These are phyloP conservation scores for Hydnum rufescens DNA, from an alignment of 768 basidiomycete species.

Conservation along the genomic window DNA sequence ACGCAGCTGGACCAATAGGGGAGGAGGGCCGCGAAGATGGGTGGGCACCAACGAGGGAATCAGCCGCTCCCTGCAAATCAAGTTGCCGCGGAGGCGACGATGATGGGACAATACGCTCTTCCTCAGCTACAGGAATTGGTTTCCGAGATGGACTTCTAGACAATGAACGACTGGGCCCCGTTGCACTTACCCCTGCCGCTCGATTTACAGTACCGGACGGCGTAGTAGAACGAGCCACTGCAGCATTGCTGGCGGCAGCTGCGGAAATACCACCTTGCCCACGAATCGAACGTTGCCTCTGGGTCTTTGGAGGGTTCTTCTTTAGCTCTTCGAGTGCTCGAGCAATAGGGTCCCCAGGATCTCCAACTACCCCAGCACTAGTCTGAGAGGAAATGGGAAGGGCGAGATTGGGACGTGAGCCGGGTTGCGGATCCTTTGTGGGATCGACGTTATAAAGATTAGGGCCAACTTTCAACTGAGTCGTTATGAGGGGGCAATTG, in stretches of 20 bases:
- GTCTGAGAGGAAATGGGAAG: no score
- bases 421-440: conserved; percentile 37
- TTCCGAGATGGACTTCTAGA: not conserved
- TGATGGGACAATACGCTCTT: not conserved
- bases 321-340: conserved; percentile 20
- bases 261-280: not conserved
- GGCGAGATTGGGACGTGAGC: no score
- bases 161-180: no score
- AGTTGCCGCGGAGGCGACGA: conserved; percentile 10
- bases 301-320: no score
- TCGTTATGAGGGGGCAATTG: no score
- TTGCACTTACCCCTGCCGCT: not conserved
- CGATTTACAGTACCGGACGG: not conserved
- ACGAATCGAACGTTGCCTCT: no score
- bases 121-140: not conserved
- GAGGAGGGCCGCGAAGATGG: conserved; percentile 59
- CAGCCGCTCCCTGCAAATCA: conserved; percentile 59
- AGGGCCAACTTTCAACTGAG: conserved; percentile 39
- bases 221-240: not conserved
- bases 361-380: conserved; percentile 11
- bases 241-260: not conserved
- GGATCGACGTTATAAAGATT: conserved; percentile 50
- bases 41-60: conserved; percentile 58
- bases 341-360: conserved; percentile 24
- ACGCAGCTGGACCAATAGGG: conserved; percentile 21